Evolutionary conservation across 2,329 filamentous ascomycete genomes (phyloP), one percentile per base, ranked within the genome.

Genomic region (Aspergillus amoenus): DNA sequence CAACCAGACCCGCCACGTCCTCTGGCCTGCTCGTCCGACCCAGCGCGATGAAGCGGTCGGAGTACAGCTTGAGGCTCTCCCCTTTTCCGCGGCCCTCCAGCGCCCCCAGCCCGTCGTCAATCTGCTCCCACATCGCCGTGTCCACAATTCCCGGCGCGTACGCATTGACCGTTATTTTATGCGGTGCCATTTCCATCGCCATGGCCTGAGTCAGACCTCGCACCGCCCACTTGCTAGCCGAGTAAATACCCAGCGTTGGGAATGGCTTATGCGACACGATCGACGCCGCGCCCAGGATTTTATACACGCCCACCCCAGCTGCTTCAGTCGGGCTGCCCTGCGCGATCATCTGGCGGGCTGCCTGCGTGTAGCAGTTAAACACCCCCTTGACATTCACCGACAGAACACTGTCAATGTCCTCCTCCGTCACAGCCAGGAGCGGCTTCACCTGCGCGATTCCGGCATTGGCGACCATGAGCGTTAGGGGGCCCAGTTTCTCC

Each of bases 61-160:
- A 79, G 59, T 82, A 83, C 65, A 83, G 82, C 67, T 81, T 79
- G 55, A 86, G 82, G 13, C 78, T 81, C 22, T 82, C 79, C 2
- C 82, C 82, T 63, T 79, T 82, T 64, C 77, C 71, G 0, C 75
- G 73, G 0, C 82, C 84, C 1, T 71, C 76, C 56, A 78, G 77
- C 67, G 82, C 78, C 0, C 80, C 83, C 32, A 88, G 60, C 56
- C 81, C 81, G 60, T 83, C 81, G 59, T 89, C 87, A 53, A 89
- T 88, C 2, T 84, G 66, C 45, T 88, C 86, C 86, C 86, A 89
- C 86, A 89, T 89, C 0, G 78, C 76, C 0, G 85, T 88, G 0
- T 81, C 84, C 0, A 89, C 85, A 47, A 89, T 87, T 0, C 87
- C 87, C 0, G 87, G 87, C 0, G 84, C 86, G 64, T 88, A 89